A percentile compares a stretch with the other conserved stretches of the same genome.
Conservation (phyloP, 2,329 filamentous ascomycete species). For the Claviceps sorghi region DNA sequence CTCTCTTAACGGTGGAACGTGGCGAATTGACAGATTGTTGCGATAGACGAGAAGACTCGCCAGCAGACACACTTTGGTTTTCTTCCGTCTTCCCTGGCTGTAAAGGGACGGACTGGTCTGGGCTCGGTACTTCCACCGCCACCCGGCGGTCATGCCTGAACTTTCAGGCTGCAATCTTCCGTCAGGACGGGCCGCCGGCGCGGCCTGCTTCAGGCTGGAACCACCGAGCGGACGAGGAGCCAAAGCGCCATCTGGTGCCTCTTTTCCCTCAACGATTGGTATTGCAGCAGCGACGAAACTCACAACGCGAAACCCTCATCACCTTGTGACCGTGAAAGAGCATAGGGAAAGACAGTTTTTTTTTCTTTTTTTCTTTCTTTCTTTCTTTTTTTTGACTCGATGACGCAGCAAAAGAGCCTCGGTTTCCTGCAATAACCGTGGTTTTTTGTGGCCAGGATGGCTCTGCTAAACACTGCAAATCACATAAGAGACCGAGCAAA, state of each 20-base stretch:
- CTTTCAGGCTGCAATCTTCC: constrained; percentile 10
- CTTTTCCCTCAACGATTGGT: neutral
- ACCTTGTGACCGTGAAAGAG: neutral
- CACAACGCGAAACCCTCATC: neutral
- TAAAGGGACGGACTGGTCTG: neutral
- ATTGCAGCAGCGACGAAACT: neutral
- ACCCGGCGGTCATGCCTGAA: constrained; percentile 8
- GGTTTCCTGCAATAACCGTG: too few species aligned
- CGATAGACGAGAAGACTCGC: neutral
- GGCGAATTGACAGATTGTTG: constrained; percentile 4
- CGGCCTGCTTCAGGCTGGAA: neutral
- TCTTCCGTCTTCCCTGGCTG: neutral
- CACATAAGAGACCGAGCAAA: neutral
- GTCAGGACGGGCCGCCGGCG: neutral
- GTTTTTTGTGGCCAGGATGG: neutral
- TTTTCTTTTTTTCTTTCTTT: too few species aligned
- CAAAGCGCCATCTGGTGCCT: neutral
- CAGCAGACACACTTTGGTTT: neutral
- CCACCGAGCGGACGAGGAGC: neutral
- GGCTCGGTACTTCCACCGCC: neutral
- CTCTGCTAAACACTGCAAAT: neutral
- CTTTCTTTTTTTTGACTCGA: too few species aligned
- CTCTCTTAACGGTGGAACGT: constrained; percentile 4
- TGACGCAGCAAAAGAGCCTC: too few species aligned
- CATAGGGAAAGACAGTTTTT: neutral